Evolutionary conservation across 208 protist species (phyloP).

Genomic region (Endotrypanum monterogeii): DNA sequence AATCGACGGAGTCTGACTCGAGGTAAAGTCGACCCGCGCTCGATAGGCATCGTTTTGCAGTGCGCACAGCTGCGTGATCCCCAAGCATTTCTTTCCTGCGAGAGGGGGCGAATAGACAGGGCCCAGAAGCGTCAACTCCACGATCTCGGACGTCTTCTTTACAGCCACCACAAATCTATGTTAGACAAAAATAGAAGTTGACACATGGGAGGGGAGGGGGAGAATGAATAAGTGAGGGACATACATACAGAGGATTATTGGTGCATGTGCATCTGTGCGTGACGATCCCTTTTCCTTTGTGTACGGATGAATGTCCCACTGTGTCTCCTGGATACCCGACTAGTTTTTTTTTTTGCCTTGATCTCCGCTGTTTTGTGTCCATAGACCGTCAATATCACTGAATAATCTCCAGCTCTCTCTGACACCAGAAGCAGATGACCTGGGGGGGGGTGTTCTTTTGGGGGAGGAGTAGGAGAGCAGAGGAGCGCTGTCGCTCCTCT

Average conservation of each 20-base stretch:
- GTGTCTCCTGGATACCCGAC: not conserved
- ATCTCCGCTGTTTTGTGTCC: not conserved
- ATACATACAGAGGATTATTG: not conserved
- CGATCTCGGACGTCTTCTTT: conserved; percentile 45
- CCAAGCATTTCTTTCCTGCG: conserved; percentile 26
- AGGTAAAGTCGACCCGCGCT: not conserved
- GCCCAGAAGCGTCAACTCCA: conserved; percentile 49
- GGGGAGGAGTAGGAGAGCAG: not conserved
- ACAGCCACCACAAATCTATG: conserved; percentile 29
- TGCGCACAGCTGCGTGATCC: conserved; percentile 46
- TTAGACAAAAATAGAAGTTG: conserved; percentile 5
- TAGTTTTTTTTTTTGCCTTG: conserved; percentile 9
- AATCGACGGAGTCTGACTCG: not conserved
- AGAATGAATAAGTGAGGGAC: not conserved
- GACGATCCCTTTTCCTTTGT: not conserved
- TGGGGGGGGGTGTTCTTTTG: not conserved
- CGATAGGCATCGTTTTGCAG: conserved; percentile 51
- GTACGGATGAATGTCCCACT: not conserved
- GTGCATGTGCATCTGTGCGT: not conserved
- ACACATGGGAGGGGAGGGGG: not conserved
- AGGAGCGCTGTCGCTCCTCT: not conserved
- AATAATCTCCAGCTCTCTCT: not conserved
- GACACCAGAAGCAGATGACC: not conserved
- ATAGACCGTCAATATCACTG: not conserved
- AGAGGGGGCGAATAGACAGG: conserved; percentile 29